Evolutionary conservation across 176 grass and related monocot genomes (phyloP), one percentile per base, ranked within the genome.

Genomic region (Alloteropsis semialata): DNA sequence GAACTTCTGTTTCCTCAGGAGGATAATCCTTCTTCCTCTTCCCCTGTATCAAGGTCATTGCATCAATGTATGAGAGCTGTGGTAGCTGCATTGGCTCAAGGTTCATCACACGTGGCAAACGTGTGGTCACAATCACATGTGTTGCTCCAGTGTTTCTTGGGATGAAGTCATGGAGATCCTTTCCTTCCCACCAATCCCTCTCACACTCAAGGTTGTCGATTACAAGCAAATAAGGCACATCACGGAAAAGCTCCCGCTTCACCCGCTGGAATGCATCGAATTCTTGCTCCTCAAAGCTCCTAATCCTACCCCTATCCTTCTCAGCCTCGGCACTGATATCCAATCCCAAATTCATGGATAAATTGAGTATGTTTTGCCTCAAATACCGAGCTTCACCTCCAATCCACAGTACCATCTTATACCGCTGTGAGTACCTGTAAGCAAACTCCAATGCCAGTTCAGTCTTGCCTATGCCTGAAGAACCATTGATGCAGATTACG

Each of bases 141-240:
- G 91, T 96, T 16, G 97, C 87, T 9, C 97, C 97, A 2, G 93
- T 96, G 59, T 96, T 99, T 78, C 97, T 87, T 19, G 97, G 91
- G 61, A 99, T 96, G 60, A 99, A 90, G 87, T 96, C 97, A 87
- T 99, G 91, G 58, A 99, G 93, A 60, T 99, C 91, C 80, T 96
- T 99, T 16, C 97, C 97, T 81, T 99, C 97, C 97, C 97, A 99
- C 97, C 97, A 99, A 43, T 99, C 97, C 70, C 81, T 93, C 85
- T 99, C 97, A 0, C 81, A 92, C 82, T 99, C 97, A 14, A 99
- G 91, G 69, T 99, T 99, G 73, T 99, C 97, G 10, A 99, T 96
- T 64, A 99, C 78, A 65, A 99, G 87, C 80, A 99, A 87, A 84
- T 96, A 99, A 19, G 97, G 97, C 55, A 99, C 88, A 25, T 99